Evolutionary conservation across 2,329 filamentous ascomycete genomes (phyloP).

Genomic region (Catunica adiposa): DNA sequence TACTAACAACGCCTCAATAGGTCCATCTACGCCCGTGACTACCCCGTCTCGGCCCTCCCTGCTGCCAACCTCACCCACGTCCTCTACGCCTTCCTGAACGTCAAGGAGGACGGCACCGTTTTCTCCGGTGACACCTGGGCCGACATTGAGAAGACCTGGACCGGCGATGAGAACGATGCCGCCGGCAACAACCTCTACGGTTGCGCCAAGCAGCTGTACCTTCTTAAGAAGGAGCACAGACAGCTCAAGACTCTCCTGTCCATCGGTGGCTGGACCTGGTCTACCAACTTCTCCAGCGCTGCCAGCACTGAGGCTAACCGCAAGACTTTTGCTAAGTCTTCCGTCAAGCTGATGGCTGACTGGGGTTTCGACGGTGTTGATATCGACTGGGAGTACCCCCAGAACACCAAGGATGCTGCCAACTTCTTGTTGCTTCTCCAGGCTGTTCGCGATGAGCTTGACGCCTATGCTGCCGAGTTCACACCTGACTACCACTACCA

Average conservation of each 20-base stretch:
- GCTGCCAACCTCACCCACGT: conserved; percentile 57
- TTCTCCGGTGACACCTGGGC: conserved; percentile 52
- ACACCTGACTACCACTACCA: conserved; percentile 34
- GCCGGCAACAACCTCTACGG: conserved; percentile 64
- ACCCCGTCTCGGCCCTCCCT: conserved; percentile 54
- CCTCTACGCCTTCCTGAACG: conserved; percentile 67
- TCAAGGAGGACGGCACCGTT: conserved; percentile 55
- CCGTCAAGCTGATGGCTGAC: conserved; percentile 55
- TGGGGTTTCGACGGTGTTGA: conserved; percentile 44
- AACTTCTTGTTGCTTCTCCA: conserved; percentile 31
- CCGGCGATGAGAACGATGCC: conserved; percentile 20
- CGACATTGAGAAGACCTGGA: conserved; percentile 58
- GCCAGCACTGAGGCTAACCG: conserved; percentile 47
- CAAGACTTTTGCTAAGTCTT: conserved; percentile 48
- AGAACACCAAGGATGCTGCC: conserved; percentile 24
- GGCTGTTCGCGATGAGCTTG: conserved; percentile 30
- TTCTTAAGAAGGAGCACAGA: conserved; percentile 62
- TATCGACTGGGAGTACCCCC: conserved; percentile 26
- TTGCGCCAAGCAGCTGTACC: conserved; percentile 61
- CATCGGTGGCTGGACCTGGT: conserved; percentile 79
- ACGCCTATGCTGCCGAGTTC: conserved; percentile 29
- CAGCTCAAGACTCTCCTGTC: conserved; percentile 62
- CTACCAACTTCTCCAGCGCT: conserved; percentile 53
- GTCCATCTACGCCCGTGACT: conserved; percentile 63
- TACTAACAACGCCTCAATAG: conserved; percentile 18